Evolutionary conservation across 1,284 basidiomycete genomes (phyloP).

Genomic region (Schizophyllum amplum): DNA sequence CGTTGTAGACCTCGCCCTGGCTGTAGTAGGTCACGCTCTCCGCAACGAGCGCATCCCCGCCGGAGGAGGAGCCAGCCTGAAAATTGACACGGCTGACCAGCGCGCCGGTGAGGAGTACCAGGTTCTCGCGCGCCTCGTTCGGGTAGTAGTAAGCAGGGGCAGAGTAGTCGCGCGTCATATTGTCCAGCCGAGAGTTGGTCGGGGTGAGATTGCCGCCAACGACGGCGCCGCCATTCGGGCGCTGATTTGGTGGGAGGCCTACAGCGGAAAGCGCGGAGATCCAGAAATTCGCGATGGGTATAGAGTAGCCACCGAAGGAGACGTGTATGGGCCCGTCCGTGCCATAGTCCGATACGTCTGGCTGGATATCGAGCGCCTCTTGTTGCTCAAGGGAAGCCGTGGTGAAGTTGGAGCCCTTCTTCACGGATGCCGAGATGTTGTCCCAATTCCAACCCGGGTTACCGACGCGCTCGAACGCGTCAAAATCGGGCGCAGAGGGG

Average conservation of each 20-base stretch:
- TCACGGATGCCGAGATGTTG: constrained; percentile 11
- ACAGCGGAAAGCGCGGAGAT: constrained; percentile 5
- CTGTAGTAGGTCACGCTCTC: background rate
- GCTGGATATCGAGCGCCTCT: background rate
- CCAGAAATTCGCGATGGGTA: constrained; percentile 9
- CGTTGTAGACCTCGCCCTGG: background rate
- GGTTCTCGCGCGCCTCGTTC: constrained; percentile 7
- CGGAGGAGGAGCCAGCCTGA: background rate
- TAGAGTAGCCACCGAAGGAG: constrained; percentile 9
- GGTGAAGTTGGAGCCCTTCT: constrained; percentile 9
- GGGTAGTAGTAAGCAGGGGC: constrained; percentile 11
- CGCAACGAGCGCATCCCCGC: background rate
- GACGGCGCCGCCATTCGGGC: constrained; percentile 8
- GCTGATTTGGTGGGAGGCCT: constrained; percentile 6
- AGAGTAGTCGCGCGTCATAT: constrained; percentile 8
- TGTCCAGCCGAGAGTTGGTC: constrained; percentile 1
- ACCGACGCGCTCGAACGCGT: constrained; percentile 6
- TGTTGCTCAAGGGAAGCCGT: background rate
- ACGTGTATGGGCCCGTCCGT: constrained; percentile 7
- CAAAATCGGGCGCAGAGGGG: constrained; percentile 3
- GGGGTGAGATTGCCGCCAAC: constrained; percentile 11
- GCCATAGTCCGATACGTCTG: background rate
- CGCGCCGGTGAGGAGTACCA: constrained; percentile 7
- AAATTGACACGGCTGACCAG: constrained; percentile 5
- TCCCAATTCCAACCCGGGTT: constrained; percentile 11